These are phyloP conservation scores for Leccinum arenicola DNA, from an alignment of 768 basidiomycete genomes.

Conservation along the genomic window DNA sequence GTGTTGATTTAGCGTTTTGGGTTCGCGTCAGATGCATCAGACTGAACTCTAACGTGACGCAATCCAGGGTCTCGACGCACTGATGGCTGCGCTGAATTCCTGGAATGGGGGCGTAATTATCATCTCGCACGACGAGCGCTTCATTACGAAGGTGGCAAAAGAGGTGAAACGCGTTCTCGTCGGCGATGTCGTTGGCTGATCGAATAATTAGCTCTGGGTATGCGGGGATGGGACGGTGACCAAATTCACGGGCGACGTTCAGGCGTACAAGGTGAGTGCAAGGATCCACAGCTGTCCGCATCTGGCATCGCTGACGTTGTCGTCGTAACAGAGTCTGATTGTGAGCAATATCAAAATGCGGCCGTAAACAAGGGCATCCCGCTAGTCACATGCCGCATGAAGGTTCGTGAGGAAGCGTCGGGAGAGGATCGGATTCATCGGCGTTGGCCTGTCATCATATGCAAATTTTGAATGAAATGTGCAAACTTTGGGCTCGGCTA, in stretches of 20 bases:
- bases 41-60: conserved; percentile 2
- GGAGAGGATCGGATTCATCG: background rate
- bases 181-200: background rate
- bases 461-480: background rate
- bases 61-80: conserved; percentile 85
- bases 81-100: conserved; percentile 74
- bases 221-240: conserved; percentile 79
- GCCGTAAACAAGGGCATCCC: conserved; percentile 28
- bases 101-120: conserved; percentile 94
- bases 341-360: conserved; percentile 67
- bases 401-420: background rate
- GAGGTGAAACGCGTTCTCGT: conserved; percentile 46
- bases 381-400: too few species aligned
- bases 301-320: conserved; percentile 8
- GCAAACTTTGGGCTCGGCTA: background rate
- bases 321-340: conserved; percentile 57
- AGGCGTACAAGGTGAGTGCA: conserved; percentile 76
- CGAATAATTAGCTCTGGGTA: conserved; percentile 73
- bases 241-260: conserved; percentile 88
- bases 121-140: conserved; percentile 94
- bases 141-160: conserved; percentile 86
- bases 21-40: background rate
- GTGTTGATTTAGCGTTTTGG: background rate
- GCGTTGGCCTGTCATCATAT: background rate
- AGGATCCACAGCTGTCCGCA: background rate